Evolutionary conservation across 768 basidiomycete genomes (phyloP).

Genomic region (Hypsizygus marmoreus): DNA sequence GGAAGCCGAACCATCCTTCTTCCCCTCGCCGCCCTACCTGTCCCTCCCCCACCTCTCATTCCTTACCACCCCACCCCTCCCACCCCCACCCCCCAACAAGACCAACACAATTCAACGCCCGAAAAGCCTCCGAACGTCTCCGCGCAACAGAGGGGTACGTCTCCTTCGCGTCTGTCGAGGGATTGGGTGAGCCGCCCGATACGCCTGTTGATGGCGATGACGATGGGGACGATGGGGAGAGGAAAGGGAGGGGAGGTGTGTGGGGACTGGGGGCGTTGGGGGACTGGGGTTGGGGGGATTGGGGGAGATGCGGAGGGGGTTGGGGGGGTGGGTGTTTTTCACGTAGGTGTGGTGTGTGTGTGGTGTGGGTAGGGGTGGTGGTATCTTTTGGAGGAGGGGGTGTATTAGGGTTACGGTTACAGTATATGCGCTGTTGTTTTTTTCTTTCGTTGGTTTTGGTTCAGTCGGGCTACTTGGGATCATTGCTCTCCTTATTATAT

Average conservation of each 20-base stretch:
- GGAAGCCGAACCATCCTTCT: constrained; percentile 3
- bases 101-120: constrained; percentile 59
- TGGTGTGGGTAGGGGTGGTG: too few relatives aligned
- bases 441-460: too few relatives aligned
- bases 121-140: constrained; percentile 59
- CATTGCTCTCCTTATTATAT: too few relatives aligned
- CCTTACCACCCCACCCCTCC: background rate
- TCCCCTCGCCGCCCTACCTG: background rate
- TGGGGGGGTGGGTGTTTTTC: constrained; percentile 1
- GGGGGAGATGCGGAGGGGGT: constrained; percentile 3
- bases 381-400: too few relatives aligned
- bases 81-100: constrained; percentile 1
- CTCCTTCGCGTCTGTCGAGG: constrained; percentile 67
- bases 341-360: too few relatives aligned
- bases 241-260: constrained; percentile 8
- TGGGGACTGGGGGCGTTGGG: background rate
- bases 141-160: constrained; percentile 63
- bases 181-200: constrained; percentile 62
- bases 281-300: constrained; percentile 6
- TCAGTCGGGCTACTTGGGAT: too few relatives aligned
- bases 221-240: constrained; percentile 9
- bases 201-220: constrained; percentile 17
- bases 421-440: too few relatives aligned
- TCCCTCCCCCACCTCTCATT: background rate
- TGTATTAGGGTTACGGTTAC: too few relatives aligned